Base-by-base conservation (phyloP, 805 yeast species). In the Ogataea pilisensis region DNA sequence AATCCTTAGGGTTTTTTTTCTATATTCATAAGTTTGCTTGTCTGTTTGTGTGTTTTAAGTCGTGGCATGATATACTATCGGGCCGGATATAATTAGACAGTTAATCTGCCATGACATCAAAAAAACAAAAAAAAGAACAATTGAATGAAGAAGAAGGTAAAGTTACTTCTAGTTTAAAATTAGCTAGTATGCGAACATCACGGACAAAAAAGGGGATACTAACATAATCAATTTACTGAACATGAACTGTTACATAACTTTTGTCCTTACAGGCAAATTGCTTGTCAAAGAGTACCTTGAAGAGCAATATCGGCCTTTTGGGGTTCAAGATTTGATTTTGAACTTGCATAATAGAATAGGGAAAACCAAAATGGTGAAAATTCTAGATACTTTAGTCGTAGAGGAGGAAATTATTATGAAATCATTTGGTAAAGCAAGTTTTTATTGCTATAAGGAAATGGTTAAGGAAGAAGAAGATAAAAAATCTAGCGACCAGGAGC, bases 291-390 rank as follows among this genome's bases (percentile, higher is more conserved):
- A 60, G 4, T 75, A 75, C 41, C 47, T 75, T 38, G 61, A 54
- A 19, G 56, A 58, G 2, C 76, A 73, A 45, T 71, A 69, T 45
- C 57, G 75, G 18, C 80, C 80, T 2, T 75, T 69, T 48, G 71
- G 73, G 1, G 55, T 67, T 8, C 65, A 68, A 35, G 80, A 75
- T 51, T 61, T 75, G 8, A 51, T 69, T 3, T 63, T 64, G 35
- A 75, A 75, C 38, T 45, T 75, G 27, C 76, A 73, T 37, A 70
- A 65, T 29, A 60, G 58, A 29, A 43, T 71, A 1, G 46, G 55
- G 4, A 74, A 70, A 39, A 34, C 64, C 1, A 54, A 53, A 6
- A 64, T 68, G 34, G 29, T 54, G 0, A 66, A 61, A 42, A 57
- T 69, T 1, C 43, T 75, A 28, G 74, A 72, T 2, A 44, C 47